These are phyloP conservation scores for Paramecium primaurelia DNA, from an alignment of 73 alveolate species.

Conservation along the genomic window DNA sequence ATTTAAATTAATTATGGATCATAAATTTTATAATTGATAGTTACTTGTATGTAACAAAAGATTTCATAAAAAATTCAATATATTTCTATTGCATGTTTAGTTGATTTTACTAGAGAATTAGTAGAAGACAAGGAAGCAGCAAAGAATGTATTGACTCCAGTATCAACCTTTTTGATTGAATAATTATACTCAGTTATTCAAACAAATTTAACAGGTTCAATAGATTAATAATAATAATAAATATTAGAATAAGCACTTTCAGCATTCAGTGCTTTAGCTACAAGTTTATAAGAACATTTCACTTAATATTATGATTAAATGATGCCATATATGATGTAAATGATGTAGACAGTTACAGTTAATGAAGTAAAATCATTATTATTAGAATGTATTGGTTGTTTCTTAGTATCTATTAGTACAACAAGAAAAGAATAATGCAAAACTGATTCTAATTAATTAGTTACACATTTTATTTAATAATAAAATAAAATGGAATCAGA, in stretches of 20 bases:
- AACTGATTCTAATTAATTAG: constrained; percentile 5
- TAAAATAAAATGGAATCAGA: constrained; percentile 47
- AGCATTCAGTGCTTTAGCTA: constrained; percentile 42
- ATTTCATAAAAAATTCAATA: constrained; percentile 11
- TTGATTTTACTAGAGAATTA: constrained; percentile 33
- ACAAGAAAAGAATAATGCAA: constrained; percentile 20
- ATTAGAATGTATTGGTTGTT: constrained; percentile 55
- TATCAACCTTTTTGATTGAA: background rate
- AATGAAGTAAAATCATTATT: constrained; percentile 19
- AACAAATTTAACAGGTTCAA: constrained; percentile 12
- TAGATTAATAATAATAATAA: background rate
- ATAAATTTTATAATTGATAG: background rate
- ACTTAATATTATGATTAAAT: constrained; percentile 47
- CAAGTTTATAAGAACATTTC: constrained; percentile 34
- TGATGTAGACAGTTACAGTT: background rate
- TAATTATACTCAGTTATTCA: constrained; percentile 6
- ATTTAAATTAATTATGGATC: background rate
- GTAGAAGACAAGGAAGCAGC: constrained; percentile 47
- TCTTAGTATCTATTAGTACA: constrained; percentile 29
- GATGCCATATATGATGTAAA: constrained; percentile 42
- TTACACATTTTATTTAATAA: constrained; percentile 16
- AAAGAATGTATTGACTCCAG: constrained; percentile 20
- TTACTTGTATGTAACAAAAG: constrained; percentile 5
- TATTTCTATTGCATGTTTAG: constrained; percentile 33
- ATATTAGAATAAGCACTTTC: constrained; percentile 56